Conservation (phyloP, 2,329 filamentous ascomycete genomes). For the Aspergillus sp. region DNA sequence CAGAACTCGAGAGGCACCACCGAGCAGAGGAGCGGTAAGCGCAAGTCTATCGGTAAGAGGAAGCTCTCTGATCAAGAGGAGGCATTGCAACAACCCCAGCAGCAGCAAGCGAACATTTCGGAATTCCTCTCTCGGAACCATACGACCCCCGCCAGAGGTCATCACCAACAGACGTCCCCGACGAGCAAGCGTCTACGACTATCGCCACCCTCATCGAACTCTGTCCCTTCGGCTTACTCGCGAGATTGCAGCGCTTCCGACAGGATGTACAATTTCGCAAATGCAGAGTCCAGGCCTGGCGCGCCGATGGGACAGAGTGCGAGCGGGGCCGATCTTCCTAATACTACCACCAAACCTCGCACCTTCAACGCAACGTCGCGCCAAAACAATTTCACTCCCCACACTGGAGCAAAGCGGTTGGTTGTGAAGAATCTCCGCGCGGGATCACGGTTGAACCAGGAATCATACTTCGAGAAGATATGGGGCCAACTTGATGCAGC, state of each 20-base stretch:
- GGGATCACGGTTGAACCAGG: slow-evolving; percentile 64
- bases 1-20: slow-evolving; percentile 39
- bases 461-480: slow-evolving; percentile 75
- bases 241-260: slow-evolving; percentile 33
- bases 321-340: slow-evolving; percentile 36
- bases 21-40: slow-evolving; percentile 47
- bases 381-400: slow-evolving; percentile 64
- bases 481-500: slow-evolving; percentile 74
- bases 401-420: slow-evolving; percentile 77
- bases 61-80: slow-evolving; percentile 41
- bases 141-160: slow-evolving; percentile 22
- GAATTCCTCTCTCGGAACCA: slow-evolving; percentile 45
- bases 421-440: slow-evolving; percentile 89
- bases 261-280: slow-evolving; percentile 58
- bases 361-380: slow-evolving; percentile 36
- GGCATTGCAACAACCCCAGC: slow-evolving; percentile 30
- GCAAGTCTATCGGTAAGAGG: slow-evolving; percentile 45
- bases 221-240: slow-evolving; percentile 15
- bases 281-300: slow-evolving; percentile 39
- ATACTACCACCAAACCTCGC: slow-evolving; percentile 23
- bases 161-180: slow-evolving; percentile 31
- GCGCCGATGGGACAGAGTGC: slow-evolving; percentile 48
- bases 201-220: slow-evolving; percentile 29
- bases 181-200: slow-evolving; percentile 45
- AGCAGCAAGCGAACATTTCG: slow-evolving; percentile 47